Percentiles rank a stretch among this genome's conserved stretches.
These are phyloP conservation scores for Tetracentron sinense DNA, from an alignment of 164 flowering plant species.

Conservation along the genomic window DNA sequence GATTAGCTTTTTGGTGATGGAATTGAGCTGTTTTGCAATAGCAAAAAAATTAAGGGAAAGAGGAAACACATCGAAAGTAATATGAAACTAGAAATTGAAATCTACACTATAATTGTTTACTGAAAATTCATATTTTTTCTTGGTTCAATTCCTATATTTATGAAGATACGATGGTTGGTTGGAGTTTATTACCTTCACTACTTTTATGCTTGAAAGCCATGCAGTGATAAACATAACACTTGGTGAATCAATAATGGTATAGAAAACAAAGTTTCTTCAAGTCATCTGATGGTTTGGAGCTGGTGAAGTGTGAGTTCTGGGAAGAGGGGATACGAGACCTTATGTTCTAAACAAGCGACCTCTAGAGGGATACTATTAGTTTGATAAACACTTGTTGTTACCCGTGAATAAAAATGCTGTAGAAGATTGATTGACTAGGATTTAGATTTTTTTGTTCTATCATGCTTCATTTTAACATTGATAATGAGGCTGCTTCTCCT, in stretches of 20 bases:
- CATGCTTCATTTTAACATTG: no score
- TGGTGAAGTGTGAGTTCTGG: no score
- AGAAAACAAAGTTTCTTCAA: neutral
- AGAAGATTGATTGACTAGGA: neutral
- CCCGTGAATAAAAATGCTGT: neutral
- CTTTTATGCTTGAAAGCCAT: neutral
- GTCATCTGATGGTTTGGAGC: neutral
- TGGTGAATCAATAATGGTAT: neutral
- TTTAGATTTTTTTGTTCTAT: no score
- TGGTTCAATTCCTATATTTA: neutral
- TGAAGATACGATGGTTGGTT: neutral
- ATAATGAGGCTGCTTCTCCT: neutral
- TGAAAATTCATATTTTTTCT: neutral
- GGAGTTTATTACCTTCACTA: neutral
- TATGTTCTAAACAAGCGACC: neutral
- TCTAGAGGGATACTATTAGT: neutral
- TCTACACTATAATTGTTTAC: neutral
- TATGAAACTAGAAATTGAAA: no score
- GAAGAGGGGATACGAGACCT: neutral
- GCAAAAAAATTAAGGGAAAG: no score
- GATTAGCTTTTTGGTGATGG: no score
- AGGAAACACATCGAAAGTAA: neutral
- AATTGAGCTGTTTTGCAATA: no score
- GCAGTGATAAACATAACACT: neutral
- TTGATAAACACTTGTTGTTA: neutral